Conservation (phyloP, 768 basidiomycete species). For the Podaxis sp. region DNA sequence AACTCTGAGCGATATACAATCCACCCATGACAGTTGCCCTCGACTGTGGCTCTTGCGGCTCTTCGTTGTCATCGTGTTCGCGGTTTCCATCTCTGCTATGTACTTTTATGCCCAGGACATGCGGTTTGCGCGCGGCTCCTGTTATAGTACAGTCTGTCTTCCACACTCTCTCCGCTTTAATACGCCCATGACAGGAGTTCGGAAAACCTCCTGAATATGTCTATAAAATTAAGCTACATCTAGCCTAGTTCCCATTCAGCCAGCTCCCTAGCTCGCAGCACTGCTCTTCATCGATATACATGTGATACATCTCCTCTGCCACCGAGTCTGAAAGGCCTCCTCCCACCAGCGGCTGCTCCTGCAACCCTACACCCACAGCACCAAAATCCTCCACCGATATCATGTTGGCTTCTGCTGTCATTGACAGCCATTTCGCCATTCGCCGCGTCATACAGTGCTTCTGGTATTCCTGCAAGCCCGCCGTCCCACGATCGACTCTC, state of each 20-base stretch:
- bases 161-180: conserved; percentile 10
- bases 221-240: conserved; percentile 12
- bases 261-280: conserved; percentile 24
- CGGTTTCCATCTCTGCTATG: neutral
- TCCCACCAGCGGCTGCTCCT: neutral
- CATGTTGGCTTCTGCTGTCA: neutral
- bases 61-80: conserved; percentile 12
- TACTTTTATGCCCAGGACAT: conserved; percentile 14
- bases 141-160: conserved; percentile 9
- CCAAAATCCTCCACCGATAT: neutral
- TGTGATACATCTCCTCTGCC: conserved; percentile 36
- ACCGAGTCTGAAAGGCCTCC: conserved; percentile 1
- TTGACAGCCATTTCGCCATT: neutral
- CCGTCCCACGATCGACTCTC: neutral
- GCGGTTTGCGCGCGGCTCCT: conserved; percentile 10
- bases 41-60: conserved; percentile 18
- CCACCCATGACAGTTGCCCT: conserved; percentile 32
- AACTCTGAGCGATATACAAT: neutral
- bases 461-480: neutral
- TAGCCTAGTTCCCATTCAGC: conserved; percentile 10
- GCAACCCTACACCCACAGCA: neutral
- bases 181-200: conserved; percentile 2
- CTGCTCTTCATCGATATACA: conserved; percentile 38
- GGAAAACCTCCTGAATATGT: conserved; percentile 7
- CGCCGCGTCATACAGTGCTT: neutral